phyloP scores from a whole-genome alignment of 1,284 basidiomycete species.

The Cutaneotrichosporon cavernicola region DNA sequence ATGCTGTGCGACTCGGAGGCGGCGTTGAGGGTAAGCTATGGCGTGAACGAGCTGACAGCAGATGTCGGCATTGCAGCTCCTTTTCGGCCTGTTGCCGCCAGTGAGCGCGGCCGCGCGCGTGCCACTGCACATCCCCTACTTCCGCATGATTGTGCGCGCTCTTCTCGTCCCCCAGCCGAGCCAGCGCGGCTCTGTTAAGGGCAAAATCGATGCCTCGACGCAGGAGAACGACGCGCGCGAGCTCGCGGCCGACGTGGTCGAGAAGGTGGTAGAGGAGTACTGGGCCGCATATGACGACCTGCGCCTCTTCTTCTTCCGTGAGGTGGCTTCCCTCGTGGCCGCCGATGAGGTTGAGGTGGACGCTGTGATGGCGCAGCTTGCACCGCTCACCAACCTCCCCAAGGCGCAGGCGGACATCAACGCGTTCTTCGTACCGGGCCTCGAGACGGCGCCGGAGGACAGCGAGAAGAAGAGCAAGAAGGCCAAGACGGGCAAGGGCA shows the following conservation, averaged over 20 bases:
- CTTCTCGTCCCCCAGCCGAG: constrained; percentile 43
- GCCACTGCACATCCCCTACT: constrained; percentile 41
- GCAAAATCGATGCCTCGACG: constrained; percentile 19
- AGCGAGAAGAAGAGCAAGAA: constrained; percentile 51
- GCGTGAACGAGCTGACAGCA: constrained; percentile 40
- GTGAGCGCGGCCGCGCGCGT: constrained; percentile 66
- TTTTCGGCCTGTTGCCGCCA: constrained; percentile 77
- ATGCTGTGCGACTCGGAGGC: constrained; percentile 72
- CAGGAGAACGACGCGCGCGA: constrained; percentile 54
- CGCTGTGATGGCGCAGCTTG: constrained; percentile 74
- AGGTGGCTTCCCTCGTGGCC: constrained; percentile 59
- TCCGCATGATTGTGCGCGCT: constrained; percentile 43
- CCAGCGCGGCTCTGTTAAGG: constrained; percentile 46
- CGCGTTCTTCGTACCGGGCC: constrained; percentile 77
- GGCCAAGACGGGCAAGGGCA: constrained; percentile 49
- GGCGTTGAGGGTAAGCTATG: constrained; percentile 58
- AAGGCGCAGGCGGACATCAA: constrained; percentile 72
- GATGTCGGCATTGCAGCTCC: constrained; percentile 71
- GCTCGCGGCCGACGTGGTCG: constrained; percentile 64
- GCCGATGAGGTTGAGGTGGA: constrained; percentile 43
- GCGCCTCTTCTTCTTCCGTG: constrained; percentile 88
- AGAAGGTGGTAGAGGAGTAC: constrained; percentile 48
- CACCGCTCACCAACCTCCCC: constrained; percentile 78
- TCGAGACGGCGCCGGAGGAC: constrained; percentile 58
- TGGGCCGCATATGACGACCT: constrained; percentile 65